A percentile compares a stretch with the other conserved stretches of the same genome.
These are phyloP conservation scores for Quercus gilva DNA, from an alignment of 306 rosid genomes.

Conservation along the genomic window DNA sequence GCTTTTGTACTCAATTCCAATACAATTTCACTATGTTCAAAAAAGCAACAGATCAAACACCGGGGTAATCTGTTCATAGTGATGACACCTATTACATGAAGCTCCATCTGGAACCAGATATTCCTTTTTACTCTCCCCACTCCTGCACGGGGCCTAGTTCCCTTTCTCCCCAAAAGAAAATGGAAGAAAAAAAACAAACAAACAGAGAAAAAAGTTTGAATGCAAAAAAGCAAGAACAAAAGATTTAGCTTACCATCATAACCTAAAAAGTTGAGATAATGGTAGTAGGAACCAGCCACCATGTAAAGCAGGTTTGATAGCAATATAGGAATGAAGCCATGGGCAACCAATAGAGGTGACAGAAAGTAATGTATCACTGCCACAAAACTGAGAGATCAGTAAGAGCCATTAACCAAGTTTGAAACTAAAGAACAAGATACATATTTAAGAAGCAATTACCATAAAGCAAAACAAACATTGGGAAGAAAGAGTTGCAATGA, in stretches of 20 bases:
- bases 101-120: not conserved
- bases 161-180: not conserved
- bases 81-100: not conserved
- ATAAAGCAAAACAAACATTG: slow-evolving; percentile 84
- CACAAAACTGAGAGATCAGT: slow-evolving; percentile 39
- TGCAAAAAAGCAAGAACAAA: not conserved
- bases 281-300: slow-evolving; percentile 94
- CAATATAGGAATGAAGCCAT: slow-evolving; percentile 85
- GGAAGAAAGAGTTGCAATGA: slow-evolving; percentile 99
- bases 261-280: slow-evolving; percentile 96
- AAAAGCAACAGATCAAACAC: not conserved
- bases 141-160: not conserved
- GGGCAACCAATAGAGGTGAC: slow-evolving; percentile 93
- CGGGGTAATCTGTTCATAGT: not conserved
- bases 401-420: slow-evolving; percentile 16
- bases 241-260: slow-evolving; percentile 73
- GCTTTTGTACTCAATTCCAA: not conserved
- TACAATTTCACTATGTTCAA: not conserved
- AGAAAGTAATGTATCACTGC: slow-evolving; percentile 97
- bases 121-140: not conserved
- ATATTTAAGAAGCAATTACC: slow-evolving; percentile 49
- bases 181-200: not conserved
- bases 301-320: slow-evolving; percentile 93
- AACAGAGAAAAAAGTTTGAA: not conserved
- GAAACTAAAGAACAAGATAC: slow-evolving; percentile 8